These are phyloP conservation scores for Dipodascopsis tothii DNA, from an alignment of 805 yeast species.

Conservation along the genomic window DNA sequence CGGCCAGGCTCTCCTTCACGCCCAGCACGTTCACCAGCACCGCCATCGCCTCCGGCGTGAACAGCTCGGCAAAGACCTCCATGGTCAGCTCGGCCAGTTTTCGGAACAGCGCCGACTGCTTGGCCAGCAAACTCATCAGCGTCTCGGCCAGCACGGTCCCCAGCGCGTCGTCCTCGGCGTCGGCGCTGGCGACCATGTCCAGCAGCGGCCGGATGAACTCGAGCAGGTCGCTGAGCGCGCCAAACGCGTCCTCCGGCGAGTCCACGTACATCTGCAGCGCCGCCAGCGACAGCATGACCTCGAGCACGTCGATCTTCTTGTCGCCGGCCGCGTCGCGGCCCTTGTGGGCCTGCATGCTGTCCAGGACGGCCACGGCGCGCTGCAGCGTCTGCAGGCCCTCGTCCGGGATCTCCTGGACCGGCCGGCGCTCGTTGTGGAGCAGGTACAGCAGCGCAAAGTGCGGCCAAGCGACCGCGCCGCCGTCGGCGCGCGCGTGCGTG, in stretches of 20 bases:
- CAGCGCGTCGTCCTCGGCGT: background rate
- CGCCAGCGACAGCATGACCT: background rate
- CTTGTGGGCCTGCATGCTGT: too few species aligned
- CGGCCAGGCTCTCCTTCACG: constrained; percentile 18
- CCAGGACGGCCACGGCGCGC: too few species aligned
- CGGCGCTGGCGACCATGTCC: background rate
- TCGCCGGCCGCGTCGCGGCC: too few species aligned
- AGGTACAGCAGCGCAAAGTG: background rate
- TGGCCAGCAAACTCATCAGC: constrained; percentile 48
- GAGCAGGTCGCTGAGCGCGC: background rate
- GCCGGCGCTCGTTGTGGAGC: background rate
- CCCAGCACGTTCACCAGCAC: constrained; percentile 4
- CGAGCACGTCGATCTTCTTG: background rate
- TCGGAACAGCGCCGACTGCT: constrained; percentile 50
- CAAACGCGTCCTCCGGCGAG: background rate
- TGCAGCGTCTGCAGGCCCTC: background rate
- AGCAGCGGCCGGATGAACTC: background rate
- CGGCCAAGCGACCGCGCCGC: background rate
- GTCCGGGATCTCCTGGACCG: background rate
- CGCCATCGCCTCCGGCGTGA: background rate
- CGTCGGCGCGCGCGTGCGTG: background rate
- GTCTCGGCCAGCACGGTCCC: constrained; percentile 52
- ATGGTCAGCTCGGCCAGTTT: constrained; percentile 39
- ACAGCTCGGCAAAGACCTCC: background rate
- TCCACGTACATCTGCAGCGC: background rate